A percentile compares a stretch with the other conserved stretches of the same genome.
phyloP scores from a whole-genome alignment of 164 flowering plant genomes.

The Kingdonia uniflora region DNA sequence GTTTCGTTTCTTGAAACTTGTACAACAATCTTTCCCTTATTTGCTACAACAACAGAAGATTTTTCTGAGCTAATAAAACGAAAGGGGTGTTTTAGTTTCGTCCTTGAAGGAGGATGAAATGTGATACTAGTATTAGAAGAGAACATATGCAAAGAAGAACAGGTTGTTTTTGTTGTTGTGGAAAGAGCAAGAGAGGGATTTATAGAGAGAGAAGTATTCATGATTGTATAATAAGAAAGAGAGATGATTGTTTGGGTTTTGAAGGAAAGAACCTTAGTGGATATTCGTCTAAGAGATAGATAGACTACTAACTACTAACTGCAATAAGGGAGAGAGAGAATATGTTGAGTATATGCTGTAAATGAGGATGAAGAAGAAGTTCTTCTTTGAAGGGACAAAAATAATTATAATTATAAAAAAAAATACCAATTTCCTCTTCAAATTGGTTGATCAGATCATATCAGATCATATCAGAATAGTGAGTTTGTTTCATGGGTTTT shows the following conservation, averaged over 20 bases:
- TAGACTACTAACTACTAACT: too few species aligned
- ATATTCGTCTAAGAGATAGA: conserved; percentile 1
- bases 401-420: too few species aligned
- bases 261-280: conserved; percentile 4
- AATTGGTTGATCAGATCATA: too few species aligned
- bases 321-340: neutral
- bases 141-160: neutral
- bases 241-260: conserved; percentile 3
- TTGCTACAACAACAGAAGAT: neutral
- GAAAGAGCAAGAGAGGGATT: conserved; percentile 33
- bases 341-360: conserved; percentile 10
- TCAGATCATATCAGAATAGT: too few species aligned
- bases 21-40: conserved; percentile 2
- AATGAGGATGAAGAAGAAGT: too few species aligned
- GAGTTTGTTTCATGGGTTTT: too few species aligned
- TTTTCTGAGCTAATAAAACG: neutral
- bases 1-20: conserved; percentile 13
- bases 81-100: conserved; percentile 12
- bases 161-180: conserved; percentile 7
- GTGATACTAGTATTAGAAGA: conserved; percentile 5
- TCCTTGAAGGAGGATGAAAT: neutral
- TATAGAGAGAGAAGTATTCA: conserved; percentile 37
- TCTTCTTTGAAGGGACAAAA: too few species aligned
- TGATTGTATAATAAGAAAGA: neutral
- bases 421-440: too few species aligned